Evolutionary conservation across 1,284 basidiomycete species (phyloP).

Genomic region (Austropuccinia psidii): DNA sequence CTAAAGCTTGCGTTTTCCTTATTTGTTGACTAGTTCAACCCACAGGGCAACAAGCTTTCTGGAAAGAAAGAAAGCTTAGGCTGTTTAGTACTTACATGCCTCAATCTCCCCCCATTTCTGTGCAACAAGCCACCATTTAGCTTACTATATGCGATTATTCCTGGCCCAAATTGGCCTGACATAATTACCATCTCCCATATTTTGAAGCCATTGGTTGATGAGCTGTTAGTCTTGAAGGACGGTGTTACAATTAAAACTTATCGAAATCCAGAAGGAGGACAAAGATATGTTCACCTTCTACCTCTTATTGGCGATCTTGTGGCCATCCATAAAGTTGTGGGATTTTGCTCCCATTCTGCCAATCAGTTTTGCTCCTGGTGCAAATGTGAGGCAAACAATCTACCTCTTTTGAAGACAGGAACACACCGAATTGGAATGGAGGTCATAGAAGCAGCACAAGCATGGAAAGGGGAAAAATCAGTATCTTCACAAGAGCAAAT

Average conservation of each 20-base stretch:
- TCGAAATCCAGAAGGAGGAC: not conserved
- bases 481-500: not conserved
- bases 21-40: constrained; percentile 14
- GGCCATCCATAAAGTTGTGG: not conserved
- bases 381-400: not conserved
- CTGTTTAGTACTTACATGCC: not conserved
- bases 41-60: not conserved
- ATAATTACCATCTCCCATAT: not conserved
- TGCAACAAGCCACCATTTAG: not conserved
- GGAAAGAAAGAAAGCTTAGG: not conserved
- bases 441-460: not conserved
- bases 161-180: not conserved
- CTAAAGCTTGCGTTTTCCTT: constrained; percentile 2
- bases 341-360: not conserved
- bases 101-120: not conserved
- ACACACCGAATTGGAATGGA: not conserved
- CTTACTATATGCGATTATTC: not conserved
- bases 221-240: not conserved
- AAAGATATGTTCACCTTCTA: not conserved
- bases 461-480: not conserved
- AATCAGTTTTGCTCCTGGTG: constrained; percentile 1
- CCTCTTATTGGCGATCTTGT: not conserved
- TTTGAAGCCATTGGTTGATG: not conserved
- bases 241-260: not conserved
- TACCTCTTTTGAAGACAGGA: not conserved